Percentiles rank a stretch among this genome's conserved stretches.
phyloP scores from a whole-genome alignment of 345 rosid species.

The Noccaea bulbosa region DNA sequence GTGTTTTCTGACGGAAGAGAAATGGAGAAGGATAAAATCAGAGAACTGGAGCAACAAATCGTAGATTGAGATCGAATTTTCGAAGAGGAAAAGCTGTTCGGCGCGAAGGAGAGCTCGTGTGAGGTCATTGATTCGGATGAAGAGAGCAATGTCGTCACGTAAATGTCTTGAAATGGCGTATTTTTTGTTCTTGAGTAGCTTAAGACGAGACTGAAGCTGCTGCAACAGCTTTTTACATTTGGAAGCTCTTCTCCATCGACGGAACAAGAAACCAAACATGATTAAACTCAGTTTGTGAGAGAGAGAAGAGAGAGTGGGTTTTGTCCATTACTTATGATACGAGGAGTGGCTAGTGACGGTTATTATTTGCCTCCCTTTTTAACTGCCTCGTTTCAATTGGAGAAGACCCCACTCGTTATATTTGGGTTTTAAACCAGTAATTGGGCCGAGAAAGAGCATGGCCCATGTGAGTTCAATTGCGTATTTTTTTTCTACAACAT shows the following conservation, averaged over 20 bases:
- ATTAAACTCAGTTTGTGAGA: conserved; percentile 21
- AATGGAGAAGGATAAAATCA: conserved; percentile 56
- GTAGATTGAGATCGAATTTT: conserved; percentile 52
- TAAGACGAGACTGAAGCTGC: conserved; percentile 63
- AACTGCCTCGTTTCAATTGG: conserved; percentile 11
- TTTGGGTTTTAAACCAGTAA: neutral
- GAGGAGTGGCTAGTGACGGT: conserved; percentile 25
- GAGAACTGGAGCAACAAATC: conserved; percentile 66
- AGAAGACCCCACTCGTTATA: conserved; percentile 1
- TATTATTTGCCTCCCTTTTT: conserved; percentile 21
- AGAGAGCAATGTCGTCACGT: conserved; percentile 68
- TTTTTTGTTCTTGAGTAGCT: conserved; percentile 71
- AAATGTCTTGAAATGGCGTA: conserved; percentile 59
- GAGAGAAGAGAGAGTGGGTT: conserved; percentile 8
- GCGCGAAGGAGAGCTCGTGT: conserved; percentile 60
- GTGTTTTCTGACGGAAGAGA: conserved; percentile 62
- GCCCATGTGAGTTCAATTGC: conserved; percentile 10
- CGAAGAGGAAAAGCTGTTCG: conserved; percentile 62
- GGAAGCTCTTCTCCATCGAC: conserved; percentile 79
- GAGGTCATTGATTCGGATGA: conserved; percentile 58
- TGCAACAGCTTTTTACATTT: conserved; percentile 70
- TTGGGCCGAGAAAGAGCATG: neutral
- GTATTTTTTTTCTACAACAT: too few relatives aligned
- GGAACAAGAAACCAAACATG: conserved; percentile 73
- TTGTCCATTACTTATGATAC: conserved; percentile 23